A percentile compares a stretch with the other conserved stretches of the same genome.
These are phyloP conservation scores for Zymoseptoria pseudotritici DNA, from an alignment of 2,329 filamentous ascomycete genomes.

Conservation along the genomic window DNA sequence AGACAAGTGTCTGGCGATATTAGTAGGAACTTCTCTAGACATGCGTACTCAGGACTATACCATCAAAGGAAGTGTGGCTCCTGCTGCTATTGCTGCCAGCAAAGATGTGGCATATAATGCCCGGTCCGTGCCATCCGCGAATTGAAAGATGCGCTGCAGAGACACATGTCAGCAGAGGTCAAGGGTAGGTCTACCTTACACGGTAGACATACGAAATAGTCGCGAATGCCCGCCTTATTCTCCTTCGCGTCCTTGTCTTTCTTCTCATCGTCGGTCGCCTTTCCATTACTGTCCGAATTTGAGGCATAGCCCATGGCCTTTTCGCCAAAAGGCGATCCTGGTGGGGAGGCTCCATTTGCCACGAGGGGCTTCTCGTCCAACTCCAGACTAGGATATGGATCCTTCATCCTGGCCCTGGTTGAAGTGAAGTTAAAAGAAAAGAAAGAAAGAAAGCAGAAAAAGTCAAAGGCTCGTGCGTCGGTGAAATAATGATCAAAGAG, in stretches of 20 bases:
- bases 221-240: conserved; percentile 13
- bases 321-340: not conserved
- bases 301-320: not conserved
- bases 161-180: not conserved
- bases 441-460: not conserved
- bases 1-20: conserved; percentile 41
- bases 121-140: conserved; percentile 23
- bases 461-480: not conserved
- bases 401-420: not conserved
- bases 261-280: not conserved
- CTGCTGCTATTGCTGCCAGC: conserved; percentile 36
- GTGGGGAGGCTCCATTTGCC: not conserved
- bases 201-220: conserved; percentile 13
- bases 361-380: not conserved
- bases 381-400: not conserved
- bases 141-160: conserved; percentile 25
- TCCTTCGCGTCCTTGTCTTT: conserved; percentile 7
- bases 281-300: not conserved
- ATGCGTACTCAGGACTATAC: conserved; percentile 1
- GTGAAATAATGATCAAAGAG: not conserved
- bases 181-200: conserved; percentile 1
- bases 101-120: conserved; percentile 24
- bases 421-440: not conserved
- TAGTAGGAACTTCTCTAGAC: conserved; percentile 34
- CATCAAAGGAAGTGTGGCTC: conserved; percentile 43